Conservation (phyloP, 2,329 filamentous ascomycete species). For the Cladosporium velox region DNA sequence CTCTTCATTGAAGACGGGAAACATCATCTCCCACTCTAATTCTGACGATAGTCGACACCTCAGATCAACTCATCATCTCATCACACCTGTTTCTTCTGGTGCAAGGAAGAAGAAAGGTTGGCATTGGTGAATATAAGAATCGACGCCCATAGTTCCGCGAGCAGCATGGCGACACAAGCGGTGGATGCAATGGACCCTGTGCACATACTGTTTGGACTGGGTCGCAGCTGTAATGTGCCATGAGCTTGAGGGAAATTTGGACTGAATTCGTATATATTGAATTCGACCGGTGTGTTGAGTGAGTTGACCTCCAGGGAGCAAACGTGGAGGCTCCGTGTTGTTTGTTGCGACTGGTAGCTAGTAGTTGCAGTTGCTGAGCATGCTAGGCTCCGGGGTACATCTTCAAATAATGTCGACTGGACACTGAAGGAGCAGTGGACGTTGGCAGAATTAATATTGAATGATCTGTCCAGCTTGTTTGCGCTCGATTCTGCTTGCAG, state of each 20-base stretch:
- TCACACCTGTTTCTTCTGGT: background rate
- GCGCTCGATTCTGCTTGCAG: background rate
- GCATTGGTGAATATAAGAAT: background rate
- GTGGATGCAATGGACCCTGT: background rate
- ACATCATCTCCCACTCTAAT: background rate
- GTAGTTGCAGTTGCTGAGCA: background rate
- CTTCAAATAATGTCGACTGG: background rate
- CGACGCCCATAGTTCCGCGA: background rate
- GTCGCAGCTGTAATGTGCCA: background rate
- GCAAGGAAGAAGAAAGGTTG: background rate
- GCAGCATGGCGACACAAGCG: background rate
- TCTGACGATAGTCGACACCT: background rate
- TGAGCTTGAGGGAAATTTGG: background rate
- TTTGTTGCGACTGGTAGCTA: background rate
- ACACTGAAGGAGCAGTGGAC: background rate
- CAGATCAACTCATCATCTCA: background rate
- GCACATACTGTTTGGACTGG: background rate
- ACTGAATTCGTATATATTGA: background rate
- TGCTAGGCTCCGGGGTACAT: background rate
- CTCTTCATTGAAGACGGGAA: background rate
- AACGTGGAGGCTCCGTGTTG: background rate
- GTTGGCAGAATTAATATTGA: background rate
- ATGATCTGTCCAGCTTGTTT: background rate
- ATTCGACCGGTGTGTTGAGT: background rate
- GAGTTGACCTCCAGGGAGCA: background rate